Conservation (phyloP, 1,139 yeast species). For the Eremothecium coryli region DNA sequence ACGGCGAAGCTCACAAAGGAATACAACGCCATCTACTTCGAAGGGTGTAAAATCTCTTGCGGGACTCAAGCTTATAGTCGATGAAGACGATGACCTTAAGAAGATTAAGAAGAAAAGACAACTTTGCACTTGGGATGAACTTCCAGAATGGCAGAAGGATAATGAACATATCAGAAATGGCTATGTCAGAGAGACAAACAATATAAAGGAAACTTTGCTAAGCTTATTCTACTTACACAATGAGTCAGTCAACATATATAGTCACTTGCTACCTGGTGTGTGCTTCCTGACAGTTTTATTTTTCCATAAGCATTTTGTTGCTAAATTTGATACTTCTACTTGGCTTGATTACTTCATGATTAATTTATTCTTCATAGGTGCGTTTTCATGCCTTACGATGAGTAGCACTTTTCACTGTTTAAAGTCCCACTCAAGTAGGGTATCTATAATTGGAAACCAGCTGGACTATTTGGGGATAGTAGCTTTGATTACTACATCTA, state of each 20-base stretch:
- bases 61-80: too few relatives aligned
- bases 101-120: slow-evolving; percentile 9
- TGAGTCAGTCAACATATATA: slow-evolving; percentile 73
- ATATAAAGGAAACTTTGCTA: slow-evolving; percentile 41
- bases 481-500: slow-evolving; percentile 62
- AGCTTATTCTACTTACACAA: slow-evolving; percentile 69
- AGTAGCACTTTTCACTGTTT: slow-evolving; percentile 72
- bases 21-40: too few relatives aligned
- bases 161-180: slow-evolving; percentile 69
- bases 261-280: slow-evolving; percentile 67
- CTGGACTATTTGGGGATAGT: slow-evolving; percentile 85
- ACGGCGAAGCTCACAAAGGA: too few relatives aligned
- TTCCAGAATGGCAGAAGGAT: slow-evolving; percentile 82
- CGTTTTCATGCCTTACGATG: slow-evolving; percentile 52
- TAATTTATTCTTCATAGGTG: slow-evolving; percentile 42
- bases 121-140: slow-evolving; percentile 36
- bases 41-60: too few relatives aligned
- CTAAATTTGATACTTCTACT: slow-evolving; percentile 39
- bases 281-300: slow-evolving; percentile 29
- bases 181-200: slow-evolving; percentile 62
- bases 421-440: slow-evolving; percentile 60
- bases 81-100: too few relatives aligned
- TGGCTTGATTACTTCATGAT: slow-evolving; percentile 38
- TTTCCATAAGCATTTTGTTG: slow-evolving; percentile 28
- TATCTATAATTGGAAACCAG: slow-evolving; percentile 62